A percentile compares a stretch with the other conserved stretches of the same genome.
These are phyloP conservation scores for Zygosaccharomyces sapae DNA, from an alignment of 1,139 yeast genomes.

Conservation along the genomic window DNA sequence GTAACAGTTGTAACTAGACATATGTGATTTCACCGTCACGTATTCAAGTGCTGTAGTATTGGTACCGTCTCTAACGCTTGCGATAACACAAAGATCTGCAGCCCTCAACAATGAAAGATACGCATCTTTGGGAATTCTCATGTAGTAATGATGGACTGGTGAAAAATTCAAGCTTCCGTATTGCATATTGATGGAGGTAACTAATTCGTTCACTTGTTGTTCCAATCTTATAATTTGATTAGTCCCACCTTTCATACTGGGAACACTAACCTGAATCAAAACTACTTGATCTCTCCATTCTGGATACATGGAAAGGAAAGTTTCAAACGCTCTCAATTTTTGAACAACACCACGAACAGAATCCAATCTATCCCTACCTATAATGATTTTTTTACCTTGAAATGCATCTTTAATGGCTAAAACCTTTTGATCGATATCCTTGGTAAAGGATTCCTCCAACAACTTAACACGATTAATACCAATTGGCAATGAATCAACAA, in stretches of 20 bases:
- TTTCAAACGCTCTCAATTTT: constrained; percentile 74
- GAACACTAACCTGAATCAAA: constrained; percentile 86
- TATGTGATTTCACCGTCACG: constrained; percentile 77
- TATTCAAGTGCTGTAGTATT: constrained; percentile 91
- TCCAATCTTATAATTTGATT: constrained; percentile 48
- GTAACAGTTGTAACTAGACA: constrained; percentile 32
- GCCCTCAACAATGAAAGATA: constrained; percentile 81
- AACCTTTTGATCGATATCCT: constrained; percentile 45
- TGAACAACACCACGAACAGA: constrained; percentile 79
- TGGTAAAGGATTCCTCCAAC: constrained; percentile 52
- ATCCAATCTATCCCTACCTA: constrained; percentile 80
- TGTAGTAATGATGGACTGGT: constrained; percentile 88
- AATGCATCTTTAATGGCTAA: constrained; percentile 60
- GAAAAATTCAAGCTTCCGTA: constrained; percentile 76
- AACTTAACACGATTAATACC: constrained; percentile 74
- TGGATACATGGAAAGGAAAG: constrained; percentile 83
- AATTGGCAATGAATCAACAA: constrained; percentile 73
- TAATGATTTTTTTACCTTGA: constrained; percentile 68
- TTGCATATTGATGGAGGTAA: constrained; percentile 72
- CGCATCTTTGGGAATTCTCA: constrained; percentile 83
- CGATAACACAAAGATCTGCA: constrained; percentile 85
- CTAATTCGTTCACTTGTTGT: constrained; percentile 72
- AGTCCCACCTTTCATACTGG: constrained; percentile 38
- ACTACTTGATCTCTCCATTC: constrained; percentile 88
- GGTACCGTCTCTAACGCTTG: constrained; percentile 94